A percentile compares a stretch with the other conserved stretches of the same genome.
phyloP scores from a whole-genome alignment of 2,329 filamentous ascomycete species.

The Shiraia sp. region DNA sequence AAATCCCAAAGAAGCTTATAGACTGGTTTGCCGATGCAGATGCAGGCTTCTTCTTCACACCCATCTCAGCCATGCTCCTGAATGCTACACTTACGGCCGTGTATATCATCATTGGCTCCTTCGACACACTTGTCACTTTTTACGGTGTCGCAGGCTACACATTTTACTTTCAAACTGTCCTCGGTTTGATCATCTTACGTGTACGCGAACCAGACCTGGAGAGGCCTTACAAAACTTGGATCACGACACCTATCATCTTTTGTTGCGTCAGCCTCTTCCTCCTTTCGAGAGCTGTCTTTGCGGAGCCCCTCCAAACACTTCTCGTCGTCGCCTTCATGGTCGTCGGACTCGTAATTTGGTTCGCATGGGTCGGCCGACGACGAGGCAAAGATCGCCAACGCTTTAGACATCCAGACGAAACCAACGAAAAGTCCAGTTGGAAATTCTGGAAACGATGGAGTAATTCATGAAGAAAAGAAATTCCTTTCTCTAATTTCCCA shows the following conservation, averaged over 20 bases:
- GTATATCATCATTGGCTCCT: conserved; percentile 88
- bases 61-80: conserved; percentile 86
- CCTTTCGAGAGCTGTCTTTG: conserved; percentile 84
- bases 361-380: conserved; percentile 73
- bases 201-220: conserved; percentile 87
- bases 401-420: conserved; percentile 24
- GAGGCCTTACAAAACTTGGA: conserved; percentile 93
- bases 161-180: conserved; percentile 94
- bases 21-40: conserved; percentile 61
- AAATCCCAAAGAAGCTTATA: conserved; percentile 26
- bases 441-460: conserved; percentile 52
- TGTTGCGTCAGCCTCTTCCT: conserved; percentile 96
- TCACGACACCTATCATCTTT: conserved; percentile 94
- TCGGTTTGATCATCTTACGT: conserved; percentile 87
- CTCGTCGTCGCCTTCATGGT: conserved; percentile 84
- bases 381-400: conserved; percentile 30
- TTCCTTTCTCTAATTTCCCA: too few relatives aligned
- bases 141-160: conserved; percentile 97
- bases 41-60: conserved; percentile 85
- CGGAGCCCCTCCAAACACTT: conserved; percentile 86
- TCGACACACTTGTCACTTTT: conserved; percentile 89
- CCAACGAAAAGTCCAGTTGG: conserved; percentile 43
- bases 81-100: conserved; percentile 73
- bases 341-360: conserved; percentile 84
- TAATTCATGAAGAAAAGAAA: conserved; percentile 5